phyloP scores from a whole-genome alignment of 352 stramenopile species.

The Phytophthora agathidicida region DNA sequence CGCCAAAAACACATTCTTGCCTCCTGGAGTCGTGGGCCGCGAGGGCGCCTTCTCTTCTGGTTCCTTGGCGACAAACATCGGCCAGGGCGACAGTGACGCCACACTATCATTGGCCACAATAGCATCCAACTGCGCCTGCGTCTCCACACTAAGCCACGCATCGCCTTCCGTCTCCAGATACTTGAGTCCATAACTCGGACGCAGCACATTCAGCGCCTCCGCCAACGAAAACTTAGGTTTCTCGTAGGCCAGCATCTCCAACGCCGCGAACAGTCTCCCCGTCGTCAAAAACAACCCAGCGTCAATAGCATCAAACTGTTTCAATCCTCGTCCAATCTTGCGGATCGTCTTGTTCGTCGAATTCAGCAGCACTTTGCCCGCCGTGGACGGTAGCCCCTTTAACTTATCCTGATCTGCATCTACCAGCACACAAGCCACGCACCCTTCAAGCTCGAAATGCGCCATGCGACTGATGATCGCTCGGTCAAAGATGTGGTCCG shows the following conservation, averaged over 20 bases:
- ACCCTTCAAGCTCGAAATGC: constrained; percentile 74
- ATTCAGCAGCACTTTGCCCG: constrained; percentile 71
- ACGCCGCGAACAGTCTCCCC: constrained; percentile 67
- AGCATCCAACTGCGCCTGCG: constrained; percentile 64
- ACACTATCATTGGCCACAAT: constrained; percentile 68
- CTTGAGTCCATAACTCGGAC: constrained; percentile 77
- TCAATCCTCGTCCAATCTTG: constrained; percentile 72
- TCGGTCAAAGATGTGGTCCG: constrained; percentile 87
- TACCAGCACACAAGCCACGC: constrained; percentile 76
- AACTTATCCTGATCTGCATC: constrained; percentile 72
- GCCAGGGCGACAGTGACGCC: constrained; percentile 68
- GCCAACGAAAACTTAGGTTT: constrained; percentile 87
- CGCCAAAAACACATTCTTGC: constrained; percentile 80
- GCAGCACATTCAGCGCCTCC: constrained; percentile 82
- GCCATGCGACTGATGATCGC: constrained; percentile 70
- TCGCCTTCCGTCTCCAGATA: constrained; percentile 68
- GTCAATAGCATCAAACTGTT: constrained; percentile 80
- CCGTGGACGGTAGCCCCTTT: constrained; percentile 60
- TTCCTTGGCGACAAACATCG: constrained; percentile 81
- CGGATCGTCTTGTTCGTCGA: constrained; percentile 52
- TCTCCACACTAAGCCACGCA: constrained; percentile 84
- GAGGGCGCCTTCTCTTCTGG: constrained; percentile 20
- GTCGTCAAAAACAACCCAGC: constrained; percentile 81
- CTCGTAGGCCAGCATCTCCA: constrained; percentile 86
- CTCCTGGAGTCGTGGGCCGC: constrained; percentile 20